Percentiles rank a stretch among this genome's conserved stretches.
Evolutionary conservation across 2,329 filamentous ascomycete genomes (phyloP).

Genomic region (Purpureocillium takamizusanense): DNA sequence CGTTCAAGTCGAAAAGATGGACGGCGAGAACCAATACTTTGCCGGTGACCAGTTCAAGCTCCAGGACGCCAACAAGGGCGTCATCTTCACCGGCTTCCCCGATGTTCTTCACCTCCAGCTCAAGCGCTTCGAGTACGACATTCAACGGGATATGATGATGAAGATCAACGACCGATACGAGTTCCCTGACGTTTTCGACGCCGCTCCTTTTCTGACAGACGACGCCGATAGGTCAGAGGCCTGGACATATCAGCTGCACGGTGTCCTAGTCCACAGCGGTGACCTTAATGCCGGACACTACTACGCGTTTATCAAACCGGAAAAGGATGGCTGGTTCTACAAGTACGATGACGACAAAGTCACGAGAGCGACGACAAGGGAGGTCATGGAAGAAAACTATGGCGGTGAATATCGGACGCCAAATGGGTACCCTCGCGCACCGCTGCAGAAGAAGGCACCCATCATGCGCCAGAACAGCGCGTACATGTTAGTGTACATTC

Average conservation of each 20-base stretch:
- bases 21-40: slow-evolving; percentile 97
- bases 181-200: slow-evolving; percentile 77
- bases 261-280: slow-evolving; percentile 91
- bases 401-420: slow-evolving; percentile 69
- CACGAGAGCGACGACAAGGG: slow-evolving; percentile 82
- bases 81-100: slow-evolving; percentile 93
- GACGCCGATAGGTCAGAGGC: slow-evolving; percentile 81
- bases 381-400: slow-evolving; percentile 94
- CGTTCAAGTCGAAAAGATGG: slow-evolving; percentile 90
- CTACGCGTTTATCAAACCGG: slow-evolving; percentile 92
- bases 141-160: slow-evolving; percentile 95
- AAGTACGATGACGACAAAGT: slow-evolving; percentile 97
- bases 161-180: slow-evolving; percentile 94
- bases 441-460: slow-evolving; percentile 45
- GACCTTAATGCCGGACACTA: slow-evolving; percentile 97
- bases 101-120: slow-evolving; percentile 90
- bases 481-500: slow-evolving; percentile 98
- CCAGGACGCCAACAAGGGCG: slow-evolving; percentile 94
- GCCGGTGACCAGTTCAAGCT: slow-evolving; percentile 83
- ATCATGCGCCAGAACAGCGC: slow-evolving; percentile 69
- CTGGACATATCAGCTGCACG: slow-evolving; percentile 87
- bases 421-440: slow-evolving; percentile 35
- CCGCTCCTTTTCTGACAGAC: slow-evolving; percentile 76
- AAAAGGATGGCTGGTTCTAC: slow-evolving; percentile 90
- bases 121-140: slow-evolving; percentile 97